Base-by-base conservation (phyloP, 2,329 filamentous ascomycete species). In the Claviceps paspali region DNA sequence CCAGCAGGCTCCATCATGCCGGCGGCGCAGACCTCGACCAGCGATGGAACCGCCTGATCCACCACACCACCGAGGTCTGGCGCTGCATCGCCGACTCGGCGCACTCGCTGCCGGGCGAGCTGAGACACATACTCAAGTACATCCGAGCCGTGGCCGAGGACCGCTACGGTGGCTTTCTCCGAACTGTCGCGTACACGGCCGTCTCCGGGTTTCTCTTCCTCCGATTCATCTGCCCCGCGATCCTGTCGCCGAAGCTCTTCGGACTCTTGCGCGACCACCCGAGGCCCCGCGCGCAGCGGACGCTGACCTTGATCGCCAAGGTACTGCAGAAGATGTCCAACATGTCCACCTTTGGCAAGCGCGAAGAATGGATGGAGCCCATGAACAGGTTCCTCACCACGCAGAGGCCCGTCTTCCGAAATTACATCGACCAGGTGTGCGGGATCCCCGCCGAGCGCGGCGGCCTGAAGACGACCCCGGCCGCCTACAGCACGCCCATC, bases 291-390 rank as follows among this genome's bases (percentile, higher is more conserved):
- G 84, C 87, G 9, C 84, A 93, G 53, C 76, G 88, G 29, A 93
- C 87, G 0, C 68, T 95, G 37, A 95, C 88, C 0, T 69, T 96
- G 35, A 87, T 96, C 41, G 85, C 88, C 18, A 96, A 96, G 58
- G 84, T 82, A 1, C 64, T 96, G 7, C 87, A 95, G 59, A 87
- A 85, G 12, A 68, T 96, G 41, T 85, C 86, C 14, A 95, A 95
- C 54, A 70, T 95, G 59, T 83, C 84, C 2, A 85, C 76, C 0
- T 95, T 95, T 52, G 88, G 88, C 29, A 87, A 82, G 52, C 93
- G 94, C 54, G 88, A 96, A 57, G 77, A 81, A n/a, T 96, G 86
- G 85, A 95, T 96, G 87, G 87, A 94, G 60, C 86, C 86, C 0
- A 96, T 96, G 88, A 96, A 95, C 52, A 73, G 73, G 30, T 95